Base-by-base conservation (phyloP, 805 yeast species). In the Starmerella stellata region DNA sequence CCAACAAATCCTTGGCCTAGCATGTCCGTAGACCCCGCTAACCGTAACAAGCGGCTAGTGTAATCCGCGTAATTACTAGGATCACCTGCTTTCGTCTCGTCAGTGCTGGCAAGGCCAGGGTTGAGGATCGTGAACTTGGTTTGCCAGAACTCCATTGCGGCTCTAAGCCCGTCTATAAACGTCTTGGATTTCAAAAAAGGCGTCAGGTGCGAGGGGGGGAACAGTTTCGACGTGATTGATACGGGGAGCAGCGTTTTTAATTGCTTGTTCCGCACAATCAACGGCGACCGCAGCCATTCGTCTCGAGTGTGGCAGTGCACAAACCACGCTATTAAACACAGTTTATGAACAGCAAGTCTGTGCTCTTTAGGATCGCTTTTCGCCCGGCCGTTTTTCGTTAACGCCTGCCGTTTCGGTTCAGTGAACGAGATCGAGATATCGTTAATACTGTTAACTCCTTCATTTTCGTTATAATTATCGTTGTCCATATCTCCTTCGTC, bases 1-100 rank as follows among this genome's bases (percentile, higher is more conserved):
- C 79, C 72, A 14, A 82, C 81, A 59, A 81, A 85, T 0, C 94
- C 95, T 51, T 81, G 94, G 0, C 90, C 83, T 0, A 78, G 77
- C 5, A 80, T 41, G 52, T 87, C 95, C 25, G 78, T 56, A 2
- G 81, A 71, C 0, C 96, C 98, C 15, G 65, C 55, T 20, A 69
- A 69, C 14, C 60, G 52, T 2, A 53, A 39, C 1, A 79, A 53
- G 15, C 61, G 51, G 17, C 56, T 56, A 5, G 54, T 50, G 49
- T 78, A 80, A 34, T 60, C 59, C 2, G 52, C 50, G 24, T 63
- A 57, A 0, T 11, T 15, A 62, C 56, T 14, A 43, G 46, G 4
- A 43, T 30, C 14, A 18, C 44, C 34, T n/a, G n/a, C n/a, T 14
- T 44, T 42, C 14, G 41, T 46, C 14, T 49, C 48, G 4, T 50